phyloP scores from a whole-genome alignment of 2,329 filamentous ascomycete species.

The Lachnellula arida region DNA sequence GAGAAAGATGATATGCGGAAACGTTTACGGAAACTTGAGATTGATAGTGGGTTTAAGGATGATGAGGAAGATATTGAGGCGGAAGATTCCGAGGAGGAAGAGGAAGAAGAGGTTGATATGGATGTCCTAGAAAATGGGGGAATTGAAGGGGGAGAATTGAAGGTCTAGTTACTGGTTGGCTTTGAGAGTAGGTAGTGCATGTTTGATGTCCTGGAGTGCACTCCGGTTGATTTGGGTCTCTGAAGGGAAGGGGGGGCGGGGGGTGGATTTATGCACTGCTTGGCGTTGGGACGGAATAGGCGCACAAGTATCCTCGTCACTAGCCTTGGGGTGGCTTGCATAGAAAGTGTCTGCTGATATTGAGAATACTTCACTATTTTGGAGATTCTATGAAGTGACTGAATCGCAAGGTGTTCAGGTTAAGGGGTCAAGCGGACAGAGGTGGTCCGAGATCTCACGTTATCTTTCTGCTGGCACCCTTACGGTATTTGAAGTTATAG shows the following conservation, averaged over 20 bases:
- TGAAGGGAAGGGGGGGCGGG: background rate
- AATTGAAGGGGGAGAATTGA: conserved; percentile 15
- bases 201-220: background rate
- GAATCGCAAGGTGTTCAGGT: too few relatives aligned
- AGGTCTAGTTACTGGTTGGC: conserved; percentile 11
- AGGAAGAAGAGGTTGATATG: conserved; percentile 35
- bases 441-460: too few relatives aligned
- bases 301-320: conserved; percentile 1
- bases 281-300: conserved; percentile 1
- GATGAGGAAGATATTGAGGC: conserved; percentile 55
- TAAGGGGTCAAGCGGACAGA: too few relatives aligned
- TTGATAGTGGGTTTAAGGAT: conserved; percentile 78
- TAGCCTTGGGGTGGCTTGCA: conserved; percentile 1
- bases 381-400: too few relatives aligned
- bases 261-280: conserved; percentile 2
- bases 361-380: background rate
- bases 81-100: conserved; percentile 53
- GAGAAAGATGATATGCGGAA: conserved; percentile 78
- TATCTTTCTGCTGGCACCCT: too few relatives aligned
- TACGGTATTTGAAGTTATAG: too few relatives aligned
- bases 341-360: conserved; percentile 1
- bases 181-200: background rate
- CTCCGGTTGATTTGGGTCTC: background rate
- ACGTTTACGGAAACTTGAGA: conserved; percentile 62
- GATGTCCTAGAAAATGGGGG: conserved; percentile 25